Conservation (phyloP, 164 flowering plant genomes). For the Santalum album region DNA sequence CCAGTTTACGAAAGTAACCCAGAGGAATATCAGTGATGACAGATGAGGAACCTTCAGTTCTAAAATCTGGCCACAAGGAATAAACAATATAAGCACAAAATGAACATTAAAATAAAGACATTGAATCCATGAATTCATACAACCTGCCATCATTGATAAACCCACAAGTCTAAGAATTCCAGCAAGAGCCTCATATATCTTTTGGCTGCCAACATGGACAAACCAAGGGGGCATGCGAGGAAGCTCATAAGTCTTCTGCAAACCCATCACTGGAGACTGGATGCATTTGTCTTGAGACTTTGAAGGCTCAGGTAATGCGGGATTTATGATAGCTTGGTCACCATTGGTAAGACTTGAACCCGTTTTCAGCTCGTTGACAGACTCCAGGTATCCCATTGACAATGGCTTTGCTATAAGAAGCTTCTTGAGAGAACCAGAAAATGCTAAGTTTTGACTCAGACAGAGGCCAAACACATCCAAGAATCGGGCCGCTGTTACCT, state of each 20-base stretch:
- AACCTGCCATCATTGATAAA: constrained; percentile 65
- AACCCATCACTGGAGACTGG: constrained; percentile 8
- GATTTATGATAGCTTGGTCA: constrained; percentile 5
- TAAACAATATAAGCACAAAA: constrained; percentile 1
- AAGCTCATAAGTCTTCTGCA: constrained; percentile 33
- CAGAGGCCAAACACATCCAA: constrained; percentile 62
- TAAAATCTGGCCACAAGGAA: constrained; percentile 34
- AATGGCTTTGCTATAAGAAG: constrained; percentile 37
- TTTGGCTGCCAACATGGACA: constrained; percentile 46
- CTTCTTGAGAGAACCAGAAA: constrained; percentile 77
- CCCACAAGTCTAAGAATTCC: constrained; percentile 81
- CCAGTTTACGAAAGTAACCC: constrained; percentile 47
- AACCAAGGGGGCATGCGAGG: constrained; percentile 98
- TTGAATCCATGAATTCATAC: constrained; percentile 11
- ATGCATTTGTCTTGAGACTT: constrained; percentile 14
- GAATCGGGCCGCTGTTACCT: constrained; percentile 63
- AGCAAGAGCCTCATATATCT: constrained; percentile 62
- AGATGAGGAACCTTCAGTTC: constrained; percentile 49
- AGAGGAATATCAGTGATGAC: constrained; percentile 58
- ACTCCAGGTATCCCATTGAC: constrained; percentile 62
- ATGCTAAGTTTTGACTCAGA: constrained; percentile 68
- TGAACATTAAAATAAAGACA: neutral
- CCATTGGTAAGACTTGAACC: constrained; percentile 12
- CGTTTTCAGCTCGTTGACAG: constrained; percentile 59
- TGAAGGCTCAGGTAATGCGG: constrained; percentile 16